Evolutionary conservation across 306 rosid species (phyloP), one percentile per base, ranked within the genome.

Genomic region (Pyrus communis): DNA sequence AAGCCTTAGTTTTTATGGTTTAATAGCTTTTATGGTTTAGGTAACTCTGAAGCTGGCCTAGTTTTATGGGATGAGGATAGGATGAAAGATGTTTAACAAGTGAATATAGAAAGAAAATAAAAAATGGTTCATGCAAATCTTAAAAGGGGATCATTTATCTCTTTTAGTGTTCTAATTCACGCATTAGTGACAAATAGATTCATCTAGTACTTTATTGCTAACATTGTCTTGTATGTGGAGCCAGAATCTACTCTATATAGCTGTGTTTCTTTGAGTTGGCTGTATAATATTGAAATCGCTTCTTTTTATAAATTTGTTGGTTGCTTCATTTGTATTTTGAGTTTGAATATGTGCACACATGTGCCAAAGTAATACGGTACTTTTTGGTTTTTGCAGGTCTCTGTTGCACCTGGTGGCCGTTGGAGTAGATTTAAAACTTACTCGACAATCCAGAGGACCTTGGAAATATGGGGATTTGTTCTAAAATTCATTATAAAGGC

Each of bases 401-500:
- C 97, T 23, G 93, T 87, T 82, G 84, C 93, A 15, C 97, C 99
- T 67, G 97, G 99, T 69, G 99, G 99, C 74, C 96, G 97, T 21
- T 95, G 99, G 99, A 89, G 87, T 80, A 88, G 97, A 81, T 95
- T 95, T 79, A 95, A 92, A 89, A 91, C 99, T 43, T 95, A 95
- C 85, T 95, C 99, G 11, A 95, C 95, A 22, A 91, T 95, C 42
- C 99, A 95, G 86, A 91, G 99, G 82, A 92, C 97, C 60, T 76
- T 95, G 87, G 99, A 95, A 82, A 95, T 95, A 80, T 95, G 99
- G 99, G 99, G 99, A 82, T 95, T 89, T 83, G 99, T 95, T 86
- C n/a, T 95, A 51, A 70, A 78, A 30, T 95, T 95, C 83, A 55
- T 92, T 75, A 75, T 90, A 46, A 95, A 87, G 86, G 87, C 97